phyloP scores from a whole-genome alignment of 2,329 filamentous ascomycete genomes.

The Sclerotinia sclerotiorum region DNA sequence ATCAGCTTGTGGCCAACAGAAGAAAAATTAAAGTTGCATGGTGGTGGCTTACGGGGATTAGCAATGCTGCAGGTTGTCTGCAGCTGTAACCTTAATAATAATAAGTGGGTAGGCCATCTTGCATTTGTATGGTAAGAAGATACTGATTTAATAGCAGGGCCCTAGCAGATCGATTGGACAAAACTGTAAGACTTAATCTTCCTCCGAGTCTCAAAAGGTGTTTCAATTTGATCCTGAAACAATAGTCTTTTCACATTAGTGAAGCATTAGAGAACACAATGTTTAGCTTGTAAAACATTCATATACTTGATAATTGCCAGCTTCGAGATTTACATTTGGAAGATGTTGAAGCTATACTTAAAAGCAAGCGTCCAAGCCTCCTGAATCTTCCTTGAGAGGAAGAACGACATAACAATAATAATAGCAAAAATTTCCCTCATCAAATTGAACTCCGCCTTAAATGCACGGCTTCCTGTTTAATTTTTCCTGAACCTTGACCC shows the following conservation, averaged over 20 bases:
- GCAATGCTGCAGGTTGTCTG: slow-evolving; percentile 13
- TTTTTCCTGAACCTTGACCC: slow-evolving; percentile 30
- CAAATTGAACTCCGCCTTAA: slow-evolving; percentile 23
- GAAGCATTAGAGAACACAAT: neutral
- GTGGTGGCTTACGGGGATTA: slow-evolving; percentile 16
- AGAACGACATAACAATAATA: slow-evolving; percentile 16
- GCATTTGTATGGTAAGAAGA: neutral
- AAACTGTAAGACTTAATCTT: neutral
- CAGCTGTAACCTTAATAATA: slow-evolving; percentile 13
- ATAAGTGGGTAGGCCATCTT: neutral
- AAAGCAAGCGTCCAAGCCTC: slow-evolving; percentile 13
- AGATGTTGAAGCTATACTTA: slow-evolving; percentile 23
- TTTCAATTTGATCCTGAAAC: neutral
- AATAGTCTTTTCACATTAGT: neutral
- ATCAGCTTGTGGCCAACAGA: slow-evolving; percentile 12
- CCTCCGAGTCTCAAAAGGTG: neutral
- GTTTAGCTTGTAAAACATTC: slow-evolving; percentile 7
- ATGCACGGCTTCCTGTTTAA: slow-evolving; percentile 23
- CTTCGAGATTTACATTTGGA: slow-evolving; percentile 25
- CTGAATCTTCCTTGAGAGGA: neutral
- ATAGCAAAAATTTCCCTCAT: slow-evolving; percentile 3
- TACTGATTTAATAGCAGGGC: neutral
- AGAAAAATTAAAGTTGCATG: neutral
- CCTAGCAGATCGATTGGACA: neutral
- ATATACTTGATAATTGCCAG: slow-evolving; percentile 16